Base-by-base conservation (phyloP, 495 filamentous ascomycete genomes). In the Daldinia childiae region DNA sequence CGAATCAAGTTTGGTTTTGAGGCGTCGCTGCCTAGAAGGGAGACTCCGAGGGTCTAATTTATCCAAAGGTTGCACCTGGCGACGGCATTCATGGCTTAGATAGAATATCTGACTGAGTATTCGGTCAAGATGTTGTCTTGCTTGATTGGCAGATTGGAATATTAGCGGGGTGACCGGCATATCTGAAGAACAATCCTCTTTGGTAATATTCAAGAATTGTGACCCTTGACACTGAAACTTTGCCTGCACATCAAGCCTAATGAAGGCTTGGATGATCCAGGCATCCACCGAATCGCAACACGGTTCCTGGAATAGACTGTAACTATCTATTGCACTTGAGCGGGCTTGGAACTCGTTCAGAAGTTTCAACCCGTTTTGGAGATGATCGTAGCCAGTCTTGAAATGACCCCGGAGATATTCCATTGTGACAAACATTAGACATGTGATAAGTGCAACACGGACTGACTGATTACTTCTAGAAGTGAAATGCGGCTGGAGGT, bases 371-470 rank as follows among this genome's bases (percentile, higher is more conserved):
- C 84, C 83, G 58, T 72, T 81, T 62, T 81, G 77, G 11, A 89
- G 78, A 75, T 89, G 87, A 3, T 74, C 64, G 15, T 79, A 77
- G 8, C 81, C 83, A 1, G 80, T 62, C 8, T 56, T 58, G 62
- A 81, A 82, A 27, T 80, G 74, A 3, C 87, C 86, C 43, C 82
- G 83, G 5, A 89, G 74, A 51, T 83, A 83, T 66, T 90, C 88
- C 57, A 87, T 82, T 58, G 82, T 84, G 61, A 84, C 80, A 70
- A 90, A 89, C 2, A 90, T 57, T 19, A 87, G 71, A 70, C 89
- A 91, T 11, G 85, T 80, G 48, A 87, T 79, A 30, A 91, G 80
- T 41, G 82, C 80, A 32, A 85, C 73, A n/a, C 78, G 78, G 21
- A 79, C 15, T 4, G 79, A 79, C 2, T 58, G 51, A 19, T 51